Evolutionary conservation across 306 rosid genomes (phyloP).

Genomic region (Mucuna pruriens): DNA sequence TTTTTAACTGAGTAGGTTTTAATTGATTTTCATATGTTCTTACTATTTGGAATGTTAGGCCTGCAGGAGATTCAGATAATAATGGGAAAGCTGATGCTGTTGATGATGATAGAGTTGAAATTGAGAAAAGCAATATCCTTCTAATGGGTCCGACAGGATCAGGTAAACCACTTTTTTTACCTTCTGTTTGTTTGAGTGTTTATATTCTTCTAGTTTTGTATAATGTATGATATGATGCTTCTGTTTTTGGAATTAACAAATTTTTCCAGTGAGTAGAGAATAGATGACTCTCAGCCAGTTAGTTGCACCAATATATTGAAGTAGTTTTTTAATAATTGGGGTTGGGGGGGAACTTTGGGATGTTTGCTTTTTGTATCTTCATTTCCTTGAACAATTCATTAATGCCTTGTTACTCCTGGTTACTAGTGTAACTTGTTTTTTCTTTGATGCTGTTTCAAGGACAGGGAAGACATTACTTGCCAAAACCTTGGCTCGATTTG

Average conservation of each 20-base stretch:
- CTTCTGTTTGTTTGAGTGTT: neutral
- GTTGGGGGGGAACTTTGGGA: conserved; percentile 12
- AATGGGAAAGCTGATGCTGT: conserved; percentile 47
- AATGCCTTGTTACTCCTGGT: conserved; percentile 29
- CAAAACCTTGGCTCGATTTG: conserved; percentile 97
- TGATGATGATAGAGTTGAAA: conserved; percentile 87
- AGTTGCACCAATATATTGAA: conserved; percentile 22
- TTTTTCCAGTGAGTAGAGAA: neutral
- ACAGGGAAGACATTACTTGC: conserved; percentile 99
- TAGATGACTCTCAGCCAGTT: neutral
- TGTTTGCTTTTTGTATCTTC: conserved; percentile 4
- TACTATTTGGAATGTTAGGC: conserved; percentile 70
- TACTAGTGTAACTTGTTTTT: conserved; percentile 65
- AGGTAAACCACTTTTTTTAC: conserved; percentile 63
- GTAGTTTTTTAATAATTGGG: neutral
- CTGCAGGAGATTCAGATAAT: conserved; percentile 69
- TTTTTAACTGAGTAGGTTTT: neutral
- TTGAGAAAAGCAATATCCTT: conserved; percentile 97
- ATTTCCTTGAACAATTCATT: conserved; percentile 9
- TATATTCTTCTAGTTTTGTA: neutral
- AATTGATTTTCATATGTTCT: conserved; percentile 47
- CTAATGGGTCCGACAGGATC: conserved; percentile 99
- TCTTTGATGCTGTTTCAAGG: conserved; percentile 79
- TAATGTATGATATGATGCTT: neutral
- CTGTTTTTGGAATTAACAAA: neutral